A percentile compares a stretch with the other conserved stretches of the same genome.
phyloP scores from a whole-genome alignment of 2,329 filamentous ascomycete species.

The Fusarium robinianum region DNA sequence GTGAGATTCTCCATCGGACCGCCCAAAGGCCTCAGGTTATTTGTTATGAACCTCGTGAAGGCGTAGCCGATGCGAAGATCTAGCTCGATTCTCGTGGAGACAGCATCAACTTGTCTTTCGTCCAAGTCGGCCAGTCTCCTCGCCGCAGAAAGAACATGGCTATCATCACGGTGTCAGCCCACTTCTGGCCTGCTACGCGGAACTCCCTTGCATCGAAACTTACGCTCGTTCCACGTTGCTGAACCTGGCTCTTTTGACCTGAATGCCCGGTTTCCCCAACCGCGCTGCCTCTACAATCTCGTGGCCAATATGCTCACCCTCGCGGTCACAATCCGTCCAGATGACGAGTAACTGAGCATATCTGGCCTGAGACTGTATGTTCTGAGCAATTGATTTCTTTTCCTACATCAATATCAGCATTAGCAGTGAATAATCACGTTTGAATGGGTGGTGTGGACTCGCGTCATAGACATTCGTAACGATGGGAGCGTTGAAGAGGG shows the following conservation, averaged over 20 bases:
- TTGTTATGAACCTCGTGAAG: constrained; percentile 87
- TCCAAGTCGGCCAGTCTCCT: constrained; percentile 77
- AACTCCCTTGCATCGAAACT: no score
- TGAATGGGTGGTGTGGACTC: constrained; percentile 28
- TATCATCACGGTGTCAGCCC: constrained; percentile 47
- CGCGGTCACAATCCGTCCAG: constrained; percentile 98
- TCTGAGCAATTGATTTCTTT: constrained; percentile 79
- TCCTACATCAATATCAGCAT: constrained; percentile 54
- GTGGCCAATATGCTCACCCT: constrained; percentile 93
- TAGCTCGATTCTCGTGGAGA: constrained; percentile 86
- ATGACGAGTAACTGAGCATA: constrained; percentile 80
- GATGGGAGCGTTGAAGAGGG: constrained; percentile 82
- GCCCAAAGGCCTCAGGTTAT: constrained; percentile 74
- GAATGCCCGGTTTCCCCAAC: constrained; percentile 72
- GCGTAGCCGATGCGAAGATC: constrained; percentile 91
- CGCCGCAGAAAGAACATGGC: constrained; percentile 85
- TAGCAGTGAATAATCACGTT: background rate
- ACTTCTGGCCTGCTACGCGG: no score
- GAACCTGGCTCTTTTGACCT: constrained; percentile 85
- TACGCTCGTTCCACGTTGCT: constrained; percentile 94
- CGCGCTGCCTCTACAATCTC: constrained; percentile 85
- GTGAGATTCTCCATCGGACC: constrained; percentile 66
- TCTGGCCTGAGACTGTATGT: constrained; percentile 79
- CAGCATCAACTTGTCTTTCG: constrained; percentile 83
- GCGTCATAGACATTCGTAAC: constrained; percentile 69